Conservation (phyloP, 129 eudicot genomes). For the Smallanthus sonchifolius region DNA sequence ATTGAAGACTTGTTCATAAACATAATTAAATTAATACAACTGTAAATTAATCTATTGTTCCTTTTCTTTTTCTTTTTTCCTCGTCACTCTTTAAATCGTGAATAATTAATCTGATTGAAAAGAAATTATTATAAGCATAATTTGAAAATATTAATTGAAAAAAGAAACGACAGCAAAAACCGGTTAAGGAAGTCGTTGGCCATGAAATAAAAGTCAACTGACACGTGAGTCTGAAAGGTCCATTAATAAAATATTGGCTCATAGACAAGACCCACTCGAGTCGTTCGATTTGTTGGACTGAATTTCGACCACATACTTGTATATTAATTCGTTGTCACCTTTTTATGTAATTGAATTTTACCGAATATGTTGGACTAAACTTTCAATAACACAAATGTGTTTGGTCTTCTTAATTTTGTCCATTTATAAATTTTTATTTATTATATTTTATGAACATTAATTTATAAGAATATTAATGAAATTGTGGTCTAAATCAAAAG, state of each 20-base stretch:
- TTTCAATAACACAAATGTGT: not conserved
- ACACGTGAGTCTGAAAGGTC: conserved; percentile 22
- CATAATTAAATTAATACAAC: not conserved
- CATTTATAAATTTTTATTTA: not conserved
- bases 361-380: not conserved
- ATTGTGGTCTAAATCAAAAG: not conserved
- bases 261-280: conserved; percentile 5
- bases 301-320: conserved; percentile 23
- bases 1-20: not conserved
- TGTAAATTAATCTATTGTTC: not conserved
- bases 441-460: not conserved
- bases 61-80: conserved; percentile 8
- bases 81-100: not conserved
- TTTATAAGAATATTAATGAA: not conserved
- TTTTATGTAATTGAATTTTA: not conserved
- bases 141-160: not conserved
- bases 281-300: conserved; percentile 16
- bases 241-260: conserved; percentile 10
- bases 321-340: conserved; percentile 2
- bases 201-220: conserved; percentile 22
- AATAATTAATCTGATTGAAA: not conserved
- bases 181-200: not conserved
- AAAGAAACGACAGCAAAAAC: conserved; percentile 3
- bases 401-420: not conserved
- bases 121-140: not conserved